phyloP scores from a whole-genome alignment of 352 stramenopile species.

The Pythium diclinum region DNA sequence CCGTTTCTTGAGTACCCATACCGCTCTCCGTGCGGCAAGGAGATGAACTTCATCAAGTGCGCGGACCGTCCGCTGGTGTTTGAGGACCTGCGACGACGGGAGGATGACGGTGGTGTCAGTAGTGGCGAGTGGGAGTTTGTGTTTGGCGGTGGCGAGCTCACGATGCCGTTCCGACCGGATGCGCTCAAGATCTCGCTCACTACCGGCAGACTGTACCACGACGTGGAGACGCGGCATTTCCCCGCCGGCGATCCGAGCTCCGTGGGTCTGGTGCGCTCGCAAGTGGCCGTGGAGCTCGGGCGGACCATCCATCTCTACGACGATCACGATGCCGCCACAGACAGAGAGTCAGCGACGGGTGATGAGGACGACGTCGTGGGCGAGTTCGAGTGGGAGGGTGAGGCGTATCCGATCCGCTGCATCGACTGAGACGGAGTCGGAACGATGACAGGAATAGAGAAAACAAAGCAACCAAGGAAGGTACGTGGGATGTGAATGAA shows the following conservation, averaged over 20 bases:
- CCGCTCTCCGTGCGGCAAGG: constrained; percentile 70
- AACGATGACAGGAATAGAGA: no score
- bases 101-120: constrained; percentile 7
- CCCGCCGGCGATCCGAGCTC: constrained; percentile 27
- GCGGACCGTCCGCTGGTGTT: constrained; percentile 77
- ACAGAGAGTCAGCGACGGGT: no score
- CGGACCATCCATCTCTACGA: constrained; percentile 46
- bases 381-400: no score
- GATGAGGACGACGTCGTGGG: no score
- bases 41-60: constrained; percentile 89
- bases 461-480: no score
- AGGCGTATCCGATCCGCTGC: no score
- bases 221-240: constrained; percentile 51
- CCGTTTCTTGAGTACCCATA: constrained; percentile 69
- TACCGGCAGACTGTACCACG: constrained; percentile 72
- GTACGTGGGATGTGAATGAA: no score
- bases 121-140: constrained; percentile 39
- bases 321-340: no score
- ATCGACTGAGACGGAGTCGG: no score
- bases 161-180: constrained; percentile 50
- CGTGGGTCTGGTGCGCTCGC: constrained; percentile 61
- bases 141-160: constrained; percentile 56
- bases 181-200: constrained; percentile 58
- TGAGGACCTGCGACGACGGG: constrained; percentile 43
- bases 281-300: constrained; percentile 68